A percentile compares a stretch with the other conserved stretches of the same genome.
phyloP scores from a whole-genome alignment of 2,329 filamentous ascomycete species.

The Fusarium sacchari region DNA sequence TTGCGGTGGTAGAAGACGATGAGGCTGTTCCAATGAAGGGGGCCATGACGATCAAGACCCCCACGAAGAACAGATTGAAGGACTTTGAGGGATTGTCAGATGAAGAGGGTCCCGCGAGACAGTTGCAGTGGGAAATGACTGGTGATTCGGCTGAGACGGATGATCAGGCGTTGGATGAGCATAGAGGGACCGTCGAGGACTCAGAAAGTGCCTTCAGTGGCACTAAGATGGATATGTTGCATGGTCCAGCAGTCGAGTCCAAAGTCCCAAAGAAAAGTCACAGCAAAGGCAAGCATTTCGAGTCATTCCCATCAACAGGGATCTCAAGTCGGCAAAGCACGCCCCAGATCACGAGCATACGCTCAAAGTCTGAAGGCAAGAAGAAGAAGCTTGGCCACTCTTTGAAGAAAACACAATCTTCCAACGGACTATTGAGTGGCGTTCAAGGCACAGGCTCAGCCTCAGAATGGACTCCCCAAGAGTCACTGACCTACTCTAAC shows the following conservation, averaged over 20 bases:
- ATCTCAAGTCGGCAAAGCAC: conserved; percentile 12
- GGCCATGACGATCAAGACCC: conserved; percentile 51
- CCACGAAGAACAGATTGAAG: conserved; percentile 46
- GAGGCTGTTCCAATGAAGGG: conserved; percentile 43
- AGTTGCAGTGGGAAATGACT: conserved; percentile 40
- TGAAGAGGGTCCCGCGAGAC: conserved; percentile 44
- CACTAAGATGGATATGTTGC: not conserved
- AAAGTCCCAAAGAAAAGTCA: not conserved
- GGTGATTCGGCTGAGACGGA: conserved; percentile 4
- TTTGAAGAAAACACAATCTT: not conserved
- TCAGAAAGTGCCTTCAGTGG: not conserved
- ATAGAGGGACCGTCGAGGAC: not conserved
- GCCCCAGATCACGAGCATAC: not conserved
- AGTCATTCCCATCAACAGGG: conserved; percentile 5
- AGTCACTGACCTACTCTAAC: conserved; percentile 6
- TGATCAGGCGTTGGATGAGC: not conserved
- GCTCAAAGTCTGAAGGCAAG: not conserved
- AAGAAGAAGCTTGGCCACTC: not conserved
- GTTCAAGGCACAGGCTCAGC: not conserved
- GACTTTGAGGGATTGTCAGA: conserved; percentile 47
- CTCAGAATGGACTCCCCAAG: conserved; percentile 5
- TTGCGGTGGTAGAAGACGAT: conserved; percentile 41
- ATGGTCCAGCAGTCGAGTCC: not conserved
- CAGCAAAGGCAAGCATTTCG: not conserved
- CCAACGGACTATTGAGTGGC: not conserved